Conservation (phyloP, 2,329 filamentous ascomycete genomes). For the Cyclaneusma minus region DNA sequence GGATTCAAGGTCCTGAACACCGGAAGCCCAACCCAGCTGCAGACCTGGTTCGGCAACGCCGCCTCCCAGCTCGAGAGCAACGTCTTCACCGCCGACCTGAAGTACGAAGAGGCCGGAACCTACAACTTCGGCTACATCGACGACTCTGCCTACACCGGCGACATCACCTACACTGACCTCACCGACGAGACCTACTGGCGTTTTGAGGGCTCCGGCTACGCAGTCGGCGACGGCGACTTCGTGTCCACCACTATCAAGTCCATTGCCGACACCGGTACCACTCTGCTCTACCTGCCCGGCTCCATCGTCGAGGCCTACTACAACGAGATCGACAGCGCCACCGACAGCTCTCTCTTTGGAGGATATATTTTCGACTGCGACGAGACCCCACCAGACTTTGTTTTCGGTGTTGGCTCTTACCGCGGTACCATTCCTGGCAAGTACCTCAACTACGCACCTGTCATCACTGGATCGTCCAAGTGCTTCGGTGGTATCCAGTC, state of each 20-base stretch:
- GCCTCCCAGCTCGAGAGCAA: constrained; percentile 3
- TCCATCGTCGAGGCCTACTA: constrained; percentile 20
- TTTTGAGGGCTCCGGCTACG: constrained; percentile 31
- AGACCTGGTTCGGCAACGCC: constrained; percentile 9
- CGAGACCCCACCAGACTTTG: constrained; percentile 17
- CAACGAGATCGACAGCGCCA: constrained; percentile 15
- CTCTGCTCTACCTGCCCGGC: constrained; percentile 18
- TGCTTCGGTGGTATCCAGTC: too few relatives aligned
- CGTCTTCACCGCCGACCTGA: constrained; percentile 39
- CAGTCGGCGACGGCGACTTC: constrained; percentile 31
- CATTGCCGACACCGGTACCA: constrained; percentile 22
- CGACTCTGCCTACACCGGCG: constrained; percentile 31
- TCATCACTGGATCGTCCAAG: too few relatives aligned
- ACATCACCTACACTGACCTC: constrained; percentile 32
- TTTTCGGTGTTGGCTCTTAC: constrained; percentile 15
- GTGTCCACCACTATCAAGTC: constrained; percentile 18
- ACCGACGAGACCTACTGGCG: constrained; percentile 35
- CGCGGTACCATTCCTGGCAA: constrained; percentile 15
- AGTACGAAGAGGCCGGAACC: constrained; percentile 25
- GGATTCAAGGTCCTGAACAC: constrained; percentile 18
- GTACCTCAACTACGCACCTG: constrained; percentile 20
- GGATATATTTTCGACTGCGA: constrained; percentile 19
- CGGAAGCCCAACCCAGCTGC: constrained; percentile 4
- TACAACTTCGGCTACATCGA: constrained; percentile 41
- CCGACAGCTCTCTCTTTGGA: constrained; percentile 12